phyloP scores from a whole-genome alignment of 2,329 filamentous ascomycete genomes.

The Fusarium sp. region DNA sequence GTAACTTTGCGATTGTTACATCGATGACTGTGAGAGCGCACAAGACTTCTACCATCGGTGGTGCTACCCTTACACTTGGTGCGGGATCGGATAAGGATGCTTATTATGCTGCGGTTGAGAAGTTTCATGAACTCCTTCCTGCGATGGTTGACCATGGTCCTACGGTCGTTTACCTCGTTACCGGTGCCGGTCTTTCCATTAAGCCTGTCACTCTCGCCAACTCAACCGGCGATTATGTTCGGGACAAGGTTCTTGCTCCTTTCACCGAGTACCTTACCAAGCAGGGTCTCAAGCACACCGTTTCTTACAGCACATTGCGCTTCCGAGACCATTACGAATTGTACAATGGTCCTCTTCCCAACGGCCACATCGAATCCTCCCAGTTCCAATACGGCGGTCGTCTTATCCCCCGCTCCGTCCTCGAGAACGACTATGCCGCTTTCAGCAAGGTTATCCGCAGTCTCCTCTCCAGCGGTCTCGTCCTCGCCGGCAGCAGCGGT shows the following conservation, averaged over 20 bases:
- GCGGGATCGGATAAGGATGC: slow-evolving; percentile 21
- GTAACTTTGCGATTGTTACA: slow-evolving; percentile 67
- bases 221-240: slow-evolving; percentile 54
- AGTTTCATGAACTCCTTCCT: slow-evolving; percentile 47
- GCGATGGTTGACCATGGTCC: slow-evolving; percentile 60
- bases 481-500: slow-evolving; percentile 44
- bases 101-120: slow-evolving; percentile 34
- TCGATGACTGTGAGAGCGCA: slow-evolving; percentile 66
- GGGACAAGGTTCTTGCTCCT: slow-evolving; percentile 54
- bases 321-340: slow-evolving; percentile 57
- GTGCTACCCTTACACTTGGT: slow-evolving; percentile 44
- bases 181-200: slow-evolving; percentile 52
- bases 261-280: slow-evolving; percentile 30
- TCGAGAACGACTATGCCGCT: slow-evolving; percentile 46
- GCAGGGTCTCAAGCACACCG: slow-evolving; percentile 23
- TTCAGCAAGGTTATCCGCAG: slow-evolving; percentile 48
- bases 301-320: slow-evolving; percentile 32
- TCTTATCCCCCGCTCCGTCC: slow-evolving; percentile 54
- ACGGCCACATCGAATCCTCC: slow-evolving; percentile 48
- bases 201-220: slow-evolving; percentile 58
- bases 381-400: slow-evolving; percentile 53
- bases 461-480: slow-evolving; percentile 17
- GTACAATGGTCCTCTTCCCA: slow-evolving; percentile 55
- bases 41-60: slow-evolving; percentile 52
- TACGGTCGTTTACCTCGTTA: slow-evolving; percentile 55